Evolutionary conservation across 352 stramenopile genomes (phyloP), one percentile per base, ranked within the genome.

Genomic region (Phytophthora sp.): DNA sequence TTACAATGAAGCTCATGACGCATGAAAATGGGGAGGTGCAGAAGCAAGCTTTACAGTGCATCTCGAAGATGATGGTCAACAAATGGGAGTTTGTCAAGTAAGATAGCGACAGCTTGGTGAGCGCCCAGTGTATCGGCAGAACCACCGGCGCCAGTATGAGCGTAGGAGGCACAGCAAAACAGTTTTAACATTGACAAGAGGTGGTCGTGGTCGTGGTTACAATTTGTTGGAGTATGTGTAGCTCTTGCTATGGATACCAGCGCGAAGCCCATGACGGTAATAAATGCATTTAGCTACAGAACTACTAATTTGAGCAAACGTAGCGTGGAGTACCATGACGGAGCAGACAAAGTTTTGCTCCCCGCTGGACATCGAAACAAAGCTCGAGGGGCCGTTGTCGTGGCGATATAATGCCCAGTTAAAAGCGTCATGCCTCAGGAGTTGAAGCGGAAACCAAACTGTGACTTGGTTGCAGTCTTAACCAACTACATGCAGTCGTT

Each of bases 41-140:
- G 79, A 97, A 98, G 79, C 96, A 99, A 78, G 96, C 97, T 18
- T 83, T 99, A 29, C 93, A 98, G 73, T 99, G 95, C 75, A 97
- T 99, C 58, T 98, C 93, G 47, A 99, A 99, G 88, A 98, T 99
- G 79, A 98, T 99, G 93, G 95, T 99, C 35, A 97, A 98, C 72
- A 98, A 99, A 72, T 99, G 96, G 96, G 96, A 98, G 72, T 98
- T 97, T 73, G 87, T 96, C 72, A 93, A 93, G 74, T 94, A 86
- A 69, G 56, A 58, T 33, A 49, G 24, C 33, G 13, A 11, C 46
- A 60, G 23, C 56, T 57, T 41, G 45, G 9, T 39, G 21, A 31
- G 29, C 38, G 55, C 13, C 21, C 24, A 47, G 20, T 15, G 53
- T 23, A 42, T 20, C 42, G 8, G n/a, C 33, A 35, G 20, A 47